Evolutionary conservation across 2,329 filamentous ascomycete genomes (phyloP), one percentile per base, ranked within the genome.

Genomic region (Cryphonectria japonica): DNA sequence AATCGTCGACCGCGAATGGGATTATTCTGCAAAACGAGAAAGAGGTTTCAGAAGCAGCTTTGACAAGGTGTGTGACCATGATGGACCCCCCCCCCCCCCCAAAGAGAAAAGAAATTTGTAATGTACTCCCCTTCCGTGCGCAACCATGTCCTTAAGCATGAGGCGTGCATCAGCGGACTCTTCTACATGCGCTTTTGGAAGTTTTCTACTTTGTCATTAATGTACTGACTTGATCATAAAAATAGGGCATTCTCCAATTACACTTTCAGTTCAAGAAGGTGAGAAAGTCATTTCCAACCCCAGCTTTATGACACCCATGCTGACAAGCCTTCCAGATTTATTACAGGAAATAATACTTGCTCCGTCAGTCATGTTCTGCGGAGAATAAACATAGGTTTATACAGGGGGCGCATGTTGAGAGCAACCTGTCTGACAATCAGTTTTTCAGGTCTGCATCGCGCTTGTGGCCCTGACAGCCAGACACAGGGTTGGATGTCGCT

Each of bases 231-330:
- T 50, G 65, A 63, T 19, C 46, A 26, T 41, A 34, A 50, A 39
- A 39, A 68, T 78, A 97, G 93, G 95, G 95, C 68, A 97, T 98
- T 76, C 84, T 99, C 71, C 95, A 98, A 83, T 88, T 99, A 71
- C 95, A 98, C 80, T 99, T 99, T 80, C 95, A 98, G 81, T 98
- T 98, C 86, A 99, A 98, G 82, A 97, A 97, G 89, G 94, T 97
- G 82, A 60, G 70, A 54, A 78, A 82, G 75, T 69, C 69, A 67
- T 39, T 64, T 26, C 67, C 70, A 46, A 68, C 61, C 61, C 29
- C 54, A 52, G 2, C 13, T 39, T 19, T 14, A 43, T 43, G 32
- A 32, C 52, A 39, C 22, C 9, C 50, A 46, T 50, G 61, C 74
- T 77, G 69, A 78, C 72, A 22, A 4, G 65, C 69, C 67, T 74